A percentile compares a stretch with the other conserved stretches of the same genome.
These are phyloP conservation scores for Misopates orontium DNA, from an alignment of 257 asterid genomes.

Conservation along the genomic window DNA sequence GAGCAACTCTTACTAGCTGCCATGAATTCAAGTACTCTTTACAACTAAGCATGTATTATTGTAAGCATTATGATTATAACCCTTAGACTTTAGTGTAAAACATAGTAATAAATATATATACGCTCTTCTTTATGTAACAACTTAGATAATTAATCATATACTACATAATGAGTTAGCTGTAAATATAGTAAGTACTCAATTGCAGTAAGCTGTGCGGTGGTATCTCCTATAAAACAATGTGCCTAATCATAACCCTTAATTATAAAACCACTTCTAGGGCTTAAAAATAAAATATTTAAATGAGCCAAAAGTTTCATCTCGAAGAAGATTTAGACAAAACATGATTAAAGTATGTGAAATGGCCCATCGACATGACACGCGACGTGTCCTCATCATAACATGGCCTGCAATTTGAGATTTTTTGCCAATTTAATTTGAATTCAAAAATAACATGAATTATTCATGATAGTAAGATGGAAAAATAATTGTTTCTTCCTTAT, in stretches of 20 bases:
- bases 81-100: too few relatives aligned
- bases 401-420: conserved; percentile 21
- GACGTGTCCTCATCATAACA: conserved; percentile 31
- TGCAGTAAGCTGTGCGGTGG: too few relatives aligned
- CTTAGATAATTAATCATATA: conserved; percentile 2
- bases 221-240: not conserved
- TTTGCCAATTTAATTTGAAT: not conserved
- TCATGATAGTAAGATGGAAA: too few relatives aligned
- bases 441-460: too few relatives aligned
- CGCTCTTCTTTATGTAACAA: not conserved
- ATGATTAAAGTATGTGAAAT: conserved; percentile 21
- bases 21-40: not conserved
- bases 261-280: conserved; percentile 19
- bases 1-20: not conserved
- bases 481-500: too few relatives aligned
- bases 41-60: not conserved
- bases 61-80: not conserved
- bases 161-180: too few relatives aligned
- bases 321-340: not conserved
- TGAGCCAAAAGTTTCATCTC: not conserved
- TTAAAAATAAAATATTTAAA: conserved; percentile 12
- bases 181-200: too few relatives aligned
- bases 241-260: conserved; percentile 18
- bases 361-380: conserved; percentile 27
- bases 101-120: too few relatives aligned